phyloP scores from a whole-genome alignment of 139 green algal species.

The Chlorella sp. region DNA sequence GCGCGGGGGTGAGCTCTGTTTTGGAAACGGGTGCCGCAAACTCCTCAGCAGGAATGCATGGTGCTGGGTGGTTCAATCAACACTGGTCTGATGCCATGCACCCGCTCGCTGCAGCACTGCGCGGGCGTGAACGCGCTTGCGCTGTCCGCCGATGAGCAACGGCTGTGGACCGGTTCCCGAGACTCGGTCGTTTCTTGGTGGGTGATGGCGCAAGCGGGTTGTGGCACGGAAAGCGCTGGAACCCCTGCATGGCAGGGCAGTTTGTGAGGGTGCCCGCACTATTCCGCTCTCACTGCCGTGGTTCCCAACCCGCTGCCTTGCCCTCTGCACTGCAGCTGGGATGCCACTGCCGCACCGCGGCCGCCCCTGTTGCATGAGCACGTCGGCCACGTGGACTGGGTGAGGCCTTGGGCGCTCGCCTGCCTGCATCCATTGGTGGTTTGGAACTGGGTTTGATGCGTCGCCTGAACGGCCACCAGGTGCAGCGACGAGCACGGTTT shows the following conservation, averaged over 20 bases:
- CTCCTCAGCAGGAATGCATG: no score
- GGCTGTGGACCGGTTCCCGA: conserved; percentile 53
- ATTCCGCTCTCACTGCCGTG: not conserved
- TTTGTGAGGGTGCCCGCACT: no score
- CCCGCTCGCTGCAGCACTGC: conserved; percentile 39
- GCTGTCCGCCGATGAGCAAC: conserved; percentile 7
- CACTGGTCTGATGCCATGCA: no score
- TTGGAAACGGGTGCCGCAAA: no score
- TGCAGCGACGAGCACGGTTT: no score
- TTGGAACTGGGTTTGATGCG: no score
- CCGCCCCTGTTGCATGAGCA: conserved; percentile 20
- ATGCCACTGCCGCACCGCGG: not conserved
- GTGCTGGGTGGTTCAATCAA: not conserved
- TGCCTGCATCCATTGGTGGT: not conserved
- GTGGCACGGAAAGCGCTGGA: no score
- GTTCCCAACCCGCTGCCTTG: no score
- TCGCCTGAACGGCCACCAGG: not conserved
- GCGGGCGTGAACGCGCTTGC: conserved; percentile 50
- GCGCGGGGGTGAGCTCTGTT: not conserved
- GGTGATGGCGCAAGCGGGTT: not conserved
- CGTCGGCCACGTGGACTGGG: conserved; percentile 53
- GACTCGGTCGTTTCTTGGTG: conserved; percentile 43
- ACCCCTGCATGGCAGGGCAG: no score
- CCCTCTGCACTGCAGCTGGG: conserved; percentile 4
- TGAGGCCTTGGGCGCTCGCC: not conserved